Conservation (phyloP, 1,284 basidiomycete genomes). For the Lentinula novae-zelandiae region DNA sequence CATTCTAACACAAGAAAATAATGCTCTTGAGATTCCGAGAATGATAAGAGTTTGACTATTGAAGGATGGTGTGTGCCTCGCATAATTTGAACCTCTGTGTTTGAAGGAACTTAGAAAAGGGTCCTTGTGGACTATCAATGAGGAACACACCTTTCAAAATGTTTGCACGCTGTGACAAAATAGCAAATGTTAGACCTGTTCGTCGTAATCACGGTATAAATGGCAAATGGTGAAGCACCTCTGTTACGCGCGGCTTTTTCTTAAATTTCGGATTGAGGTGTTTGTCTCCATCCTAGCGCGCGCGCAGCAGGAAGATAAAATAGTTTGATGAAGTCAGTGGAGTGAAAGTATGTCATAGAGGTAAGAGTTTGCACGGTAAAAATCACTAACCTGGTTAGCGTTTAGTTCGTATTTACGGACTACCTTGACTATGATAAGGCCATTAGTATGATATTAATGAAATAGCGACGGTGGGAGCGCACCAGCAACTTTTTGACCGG, state of each 20-base stretch:
- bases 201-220: slow-evolving; percentile 15
- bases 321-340: slow-evolving; percentile 1
- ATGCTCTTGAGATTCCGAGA: slow-evolving; percentile 89
- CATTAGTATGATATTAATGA: background rate
- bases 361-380: slow-evolving; percentile 19
- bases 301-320: slow-evolving; percentile 27
- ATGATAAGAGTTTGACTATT: slow-evolving; percentile 86
- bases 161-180: slow-evolving; percentile 78
- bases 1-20: slow-evolving; percentile 95
- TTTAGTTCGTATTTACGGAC: slow-evolving; percentile 97
- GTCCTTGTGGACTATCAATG: background rate
- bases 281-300: slow-evolving; percentile 80
- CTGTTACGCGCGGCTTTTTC: slow-evolving; percentile 93
- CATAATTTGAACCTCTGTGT: slow-evolving; percentile 97
- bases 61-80: slow-evolving; percentile 87
- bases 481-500: slow-evolving; percentile 87
- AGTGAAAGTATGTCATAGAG: slow-evolving; percentile 23
- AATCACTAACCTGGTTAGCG: slow-evolving; percentile 84
- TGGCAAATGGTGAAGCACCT: slow-evolving; percentile 60
- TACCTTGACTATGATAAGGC: slow-evolving; percentile 72
- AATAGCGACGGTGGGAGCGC: slow-evolving; percentile 19
- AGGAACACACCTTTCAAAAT: slow-evolving; percentile 82
- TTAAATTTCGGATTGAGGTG: slow-evolving; percentile 92
- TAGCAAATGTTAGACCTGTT: slow-evolving; percentile 28
- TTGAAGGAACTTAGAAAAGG: too few species aligned